These are phyloP conservation scores for Phyllosticta citribraziliensis DNA, from an alignment of 2,329 filamentous ascomycete genomes.

Conservation along the genomic window DNA sequence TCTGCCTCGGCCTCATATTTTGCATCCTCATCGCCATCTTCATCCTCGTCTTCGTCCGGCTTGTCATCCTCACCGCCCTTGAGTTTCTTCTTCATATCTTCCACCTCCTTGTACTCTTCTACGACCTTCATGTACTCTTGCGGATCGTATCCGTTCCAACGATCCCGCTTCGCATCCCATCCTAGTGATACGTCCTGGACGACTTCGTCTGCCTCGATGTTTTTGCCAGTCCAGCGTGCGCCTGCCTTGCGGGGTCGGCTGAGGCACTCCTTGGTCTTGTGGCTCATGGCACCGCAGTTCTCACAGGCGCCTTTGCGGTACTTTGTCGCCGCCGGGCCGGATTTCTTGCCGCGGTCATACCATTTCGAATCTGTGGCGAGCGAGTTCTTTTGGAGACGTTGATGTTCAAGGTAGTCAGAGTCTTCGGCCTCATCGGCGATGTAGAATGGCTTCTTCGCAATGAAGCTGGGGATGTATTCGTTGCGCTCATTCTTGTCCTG, in stretches of 20 bases:
- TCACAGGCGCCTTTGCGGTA: slow-evolving; percentile 97
- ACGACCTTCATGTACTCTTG: slow-evolving; percentile 80
- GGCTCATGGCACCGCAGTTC: slow-evolving; percentile 95
- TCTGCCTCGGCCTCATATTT: slow-evolving; percentile 89
- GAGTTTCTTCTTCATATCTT: slow-evolving; percentile 54
- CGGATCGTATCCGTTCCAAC: slow-evolving; percentile 96
- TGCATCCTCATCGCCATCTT: slow-evolving; percentile 46
- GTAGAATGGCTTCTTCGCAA: slow-evolving; percentile 96
- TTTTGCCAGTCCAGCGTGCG: slow-evolving; percentile 81
- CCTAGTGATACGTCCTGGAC: slow-evolving; percentile 78
- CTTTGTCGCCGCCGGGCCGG: slow-evolving; percentile 83
- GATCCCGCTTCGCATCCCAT: slow-evolving; percentile 95
- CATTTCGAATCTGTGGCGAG: slow-evolving; percentile 59
- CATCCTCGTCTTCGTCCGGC: slow-evolving; percentile 34
- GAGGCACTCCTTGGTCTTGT: slow-evolving; percentile 90
- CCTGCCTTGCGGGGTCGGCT: slow-evolving; percentile 80
- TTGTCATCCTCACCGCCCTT: slow-evolving; percentile 27
- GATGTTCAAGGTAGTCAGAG: slow-evolving; percentile 92
- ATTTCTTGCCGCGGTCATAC: slow-evolving; percentile 83
- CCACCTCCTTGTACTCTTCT: slow-evolving; percentile 78
- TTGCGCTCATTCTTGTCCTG: slow-evolving; percentile 74
- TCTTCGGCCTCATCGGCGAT: slow-evolving; percentile 73
- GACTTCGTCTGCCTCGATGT: slow-evolving; percentile 87
- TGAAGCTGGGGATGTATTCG: slow-evolving; percentile 95
- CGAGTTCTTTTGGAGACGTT: slow-evolving; percentile 66